Evolutionary conservation across 805 yeast genomes (phyloP).

Genomic region (Ogataea glucozyma): DNA sequence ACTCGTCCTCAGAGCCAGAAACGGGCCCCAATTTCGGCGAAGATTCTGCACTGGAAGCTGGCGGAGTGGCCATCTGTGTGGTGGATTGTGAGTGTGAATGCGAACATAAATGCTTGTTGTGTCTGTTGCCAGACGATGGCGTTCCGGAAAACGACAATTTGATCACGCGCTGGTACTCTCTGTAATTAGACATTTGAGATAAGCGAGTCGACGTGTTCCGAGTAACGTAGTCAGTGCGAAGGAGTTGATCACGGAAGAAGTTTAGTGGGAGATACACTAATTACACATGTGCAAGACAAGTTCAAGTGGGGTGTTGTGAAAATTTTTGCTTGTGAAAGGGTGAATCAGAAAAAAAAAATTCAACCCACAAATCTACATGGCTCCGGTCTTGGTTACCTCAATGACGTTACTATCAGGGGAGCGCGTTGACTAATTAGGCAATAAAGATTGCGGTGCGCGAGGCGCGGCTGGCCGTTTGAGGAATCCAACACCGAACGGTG

Average conservation of each 20-base stretch:
- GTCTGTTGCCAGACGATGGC: background rate
- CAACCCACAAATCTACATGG: no score
- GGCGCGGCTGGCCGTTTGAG: background rate
- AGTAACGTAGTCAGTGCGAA: background rate
- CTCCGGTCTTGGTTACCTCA: conserved; percentile 7
- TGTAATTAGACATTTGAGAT: conserved; percentile 35
- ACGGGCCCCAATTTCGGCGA: conserved; percentile 22
- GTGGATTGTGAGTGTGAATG: background rate
- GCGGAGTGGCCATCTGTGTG: conserved; percentile 21
- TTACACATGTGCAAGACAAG: no score
- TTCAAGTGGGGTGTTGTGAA: no score
- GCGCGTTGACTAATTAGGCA: conserved; percentile 23
- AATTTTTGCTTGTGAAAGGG: background rate
- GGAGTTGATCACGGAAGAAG: no score
- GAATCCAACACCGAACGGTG: conserved; percentile 4
- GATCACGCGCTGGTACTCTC: conserved; percentile 36
- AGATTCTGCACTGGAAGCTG: conserved; percentile 24
- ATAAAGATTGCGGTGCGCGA: conserved; percentile 6
- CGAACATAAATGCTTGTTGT: background rate
- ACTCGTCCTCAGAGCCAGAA: background rate
- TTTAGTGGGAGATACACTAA: no score
- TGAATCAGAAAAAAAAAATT: background rate
- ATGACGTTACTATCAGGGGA: conserved; percentile 4
- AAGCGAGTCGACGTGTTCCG: background rate
- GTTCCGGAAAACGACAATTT: conserved; percentile 19